Conservation (phyloP, 139 green algal species). For the Closterium sp. region DNA sequence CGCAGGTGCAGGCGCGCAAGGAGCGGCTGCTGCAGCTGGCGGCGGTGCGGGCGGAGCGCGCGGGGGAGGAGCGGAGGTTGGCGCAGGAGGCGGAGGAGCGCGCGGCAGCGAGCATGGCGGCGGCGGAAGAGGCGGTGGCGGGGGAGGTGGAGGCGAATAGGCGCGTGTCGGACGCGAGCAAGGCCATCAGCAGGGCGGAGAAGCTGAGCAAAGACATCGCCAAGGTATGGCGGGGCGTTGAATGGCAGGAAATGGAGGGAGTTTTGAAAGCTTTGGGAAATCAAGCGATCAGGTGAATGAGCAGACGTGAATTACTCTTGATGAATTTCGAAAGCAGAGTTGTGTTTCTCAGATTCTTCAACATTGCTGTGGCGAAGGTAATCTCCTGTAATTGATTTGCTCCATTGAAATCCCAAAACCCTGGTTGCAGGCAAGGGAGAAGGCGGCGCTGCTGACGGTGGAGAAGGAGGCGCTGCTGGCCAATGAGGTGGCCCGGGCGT, state of each 20-base stretch:
- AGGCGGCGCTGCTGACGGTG: not conserved
- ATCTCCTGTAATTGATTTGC: too few species aligned
- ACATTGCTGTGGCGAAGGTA: too few species aligned
- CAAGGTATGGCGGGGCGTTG: not conserved
- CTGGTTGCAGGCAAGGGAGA: not conserved
- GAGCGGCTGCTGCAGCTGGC: not conserved
- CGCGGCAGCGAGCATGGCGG: constrained; percentile 15
- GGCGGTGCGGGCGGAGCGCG: constrained; percentile 14
- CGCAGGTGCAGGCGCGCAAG: not conserved
- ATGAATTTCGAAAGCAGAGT: too few species aligned
- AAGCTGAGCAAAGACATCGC: not conserved
- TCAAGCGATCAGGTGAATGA: too few species aligned
- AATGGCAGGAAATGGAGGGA: not conserved
- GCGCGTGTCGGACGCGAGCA: constrained; percentile 26
- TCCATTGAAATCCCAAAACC: not conserved
- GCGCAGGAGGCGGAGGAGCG: constrained; percentile 27
- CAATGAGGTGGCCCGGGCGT: not conserved
- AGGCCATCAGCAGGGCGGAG: constrained; percentile 31
- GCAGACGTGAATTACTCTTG: too few species aligned
- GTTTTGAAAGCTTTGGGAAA: not conserved
- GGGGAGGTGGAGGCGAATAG: constrained; percentile 35
- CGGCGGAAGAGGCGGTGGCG: constrained; percentile 37
- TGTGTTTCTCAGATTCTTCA: too few species aligned
- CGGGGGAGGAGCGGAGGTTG: constrained; percentile 10
- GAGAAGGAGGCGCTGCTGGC: constrained; percentile 2